A percentile compares a stretch with the other conserved stretches of the same genome.
Conservation (phyloP, 208 protist species). For the Acanthamoeba lenticulata region DNA sequence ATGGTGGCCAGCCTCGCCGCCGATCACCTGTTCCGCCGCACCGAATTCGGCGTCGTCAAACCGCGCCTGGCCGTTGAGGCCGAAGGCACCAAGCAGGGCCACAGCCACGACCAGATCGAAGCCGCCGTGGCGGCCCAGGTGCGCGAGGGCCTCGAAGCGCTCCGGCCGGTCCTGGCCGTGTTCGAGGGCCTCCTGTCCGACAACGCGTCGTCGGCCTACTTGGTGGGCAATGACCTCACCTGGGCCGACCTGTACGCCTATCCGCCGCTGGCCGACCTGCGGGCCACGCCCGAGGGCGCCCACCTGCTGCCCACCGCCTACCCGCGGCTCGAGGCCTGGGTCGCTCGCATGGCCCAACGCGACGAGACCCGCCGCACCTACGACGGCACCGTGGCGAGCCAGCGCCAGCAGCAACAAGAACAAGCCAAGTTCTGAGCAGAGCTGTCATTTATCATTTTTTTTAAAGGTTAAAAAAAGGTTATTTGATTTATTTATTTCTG, state of each 20-base stretch:
- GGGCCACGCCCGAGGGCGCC: neutral
- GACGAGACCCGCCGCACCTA: neutral
- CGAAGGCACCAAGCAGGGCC: neutral
- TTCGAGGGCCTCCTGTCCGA: neutral
- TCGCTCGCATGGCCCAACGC: neutral
- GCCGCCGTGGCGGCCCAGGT: neutral
- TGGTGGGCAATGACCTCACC: neutral
- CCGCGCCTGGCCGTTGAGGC: neutral
- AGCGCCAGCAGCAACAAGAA: neutral
- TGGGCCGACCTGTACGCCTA: slow-evolving; percentile 29
- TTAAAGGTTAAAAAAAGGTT: too few species aligned
- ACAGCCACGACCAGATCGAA: neutral
- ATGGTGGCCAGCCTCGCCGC: neutral
- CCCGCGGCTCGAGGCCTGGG: neutral
- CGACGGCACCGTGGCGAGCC: slow-evolving; percentile 23
- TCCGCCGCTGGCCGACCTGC: neutral
- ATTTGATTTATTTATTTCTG: too few species aligned
- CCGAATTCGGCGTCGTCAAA: slow-evolving; percentile 29
- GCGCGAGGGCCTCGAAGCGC: neutral
- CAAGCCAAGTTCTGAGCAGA: neutral
- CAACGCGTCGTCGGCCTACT: neutral
- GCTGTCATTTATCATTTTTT: neutral
- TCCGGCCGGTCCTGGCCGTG: neutral
- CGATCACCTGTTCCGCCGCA: neutral
- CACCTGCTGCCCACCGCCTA: neutral